Percentiles rank a stretch among this genome's conserved stretches.
Evolutionary conservation across 2,329 filamentous ascomycete species (phyloP).

Genomic region (Trichoderma semiorbis): DNA sequence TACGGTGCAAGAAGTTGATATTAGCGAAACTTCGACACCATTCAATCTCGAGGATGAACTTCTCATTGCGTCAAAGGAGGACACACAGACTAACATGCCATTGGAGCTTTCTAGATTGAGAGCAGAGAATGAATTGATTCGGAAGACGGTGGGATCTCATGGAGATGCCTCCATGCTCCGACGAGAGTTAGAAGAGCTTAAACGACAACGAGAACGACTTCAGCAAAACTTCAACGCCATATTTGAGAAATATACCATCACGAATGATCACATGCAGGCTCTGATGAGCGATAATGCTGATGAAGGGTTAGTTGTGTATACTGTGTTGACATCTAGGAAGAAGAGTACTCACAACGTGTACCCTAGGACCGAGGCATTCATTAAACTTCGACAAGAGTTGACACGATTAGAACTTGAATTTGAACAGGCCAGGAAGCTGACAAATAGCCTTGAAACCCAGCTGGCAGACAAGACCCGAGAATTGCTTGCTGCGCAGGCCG

Average conservation of each 20-base stretch:
- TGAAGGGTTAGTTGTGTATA: slow-evolving; percentile 51
- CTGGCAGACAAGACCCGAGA: slow-evolving; percentile 55
- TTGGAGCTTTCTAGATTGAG: slow-evolving; percentile 57
- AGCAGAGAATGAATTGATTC: slow-evolving; percentile 58
- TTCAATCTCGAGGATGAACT: slow-evolving; percentile 60
- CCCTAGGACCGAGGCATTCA: slow-evolving; percentile 49
- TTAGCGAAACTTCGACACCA: slow-evolving; percentile 21
- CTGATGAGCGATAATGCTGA: slow-evolving; percentile 49
- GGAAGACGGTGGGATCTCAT: slow-evolving; percentile 50
- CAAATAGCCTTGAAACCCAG: slow-evolving; percentile 45
- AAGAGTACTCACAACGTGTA: slow-evolving; percentile 20
- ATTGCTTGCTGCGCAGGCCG: slow-evolving; percentile 48
- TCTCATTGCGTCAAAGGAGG: slow-evolving; percentile 44
- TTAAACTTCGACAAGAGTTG: slow-evolving; percentile 49
- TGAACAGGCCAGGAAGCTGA: slow-evolving; percentile 41
- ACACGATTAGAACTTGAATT: slow-evolving; percentile 46
- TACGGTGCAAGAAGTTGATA: slow-evolving; percentile 22
- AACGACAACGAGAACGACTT: slow-evolving; percentile 48
- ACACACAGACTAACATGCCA: slow-evolving; percentile 39
- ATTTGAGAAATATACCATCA: slow-evolving; percentile 55
- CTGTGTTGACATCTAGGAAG: slow-evolving; percentile 18
- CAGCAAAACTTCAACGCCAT: slow-evolving; percentile 54
- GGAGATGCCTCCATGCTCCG: slow-evolving; percentile 54
- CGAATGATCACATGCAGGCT: slow-evolving; percentile 55
- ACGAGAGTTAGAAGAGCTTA: slow-evolving; percentile 54